Evolutionary conservation across 495 filamentous ascomycete genomes (phyloP).

Genomic region (Talaromyces proteolyticus): DNA sequence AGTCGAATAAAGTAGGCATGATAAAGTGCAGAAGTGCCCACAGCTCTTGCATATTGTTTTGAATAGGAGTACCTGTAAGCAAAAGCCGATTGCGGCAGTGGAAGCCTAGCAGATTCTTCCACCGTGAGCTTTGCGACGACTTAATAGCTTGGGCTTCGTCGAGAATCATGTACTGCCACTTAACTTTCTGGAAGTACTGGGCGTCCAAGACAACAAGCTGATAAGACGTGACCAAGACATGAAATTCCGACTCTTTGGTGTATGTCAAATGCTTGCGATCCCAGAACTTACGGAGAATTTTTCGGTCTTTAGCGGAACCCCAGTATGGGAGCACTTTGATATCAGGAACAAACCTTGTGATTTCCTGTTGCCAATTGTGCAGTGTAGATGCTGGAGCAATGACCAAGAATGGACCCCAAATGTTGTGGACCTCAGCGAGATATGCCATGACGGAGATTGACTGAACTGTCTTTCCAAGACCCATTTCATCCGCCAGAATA

Average conservation of each 20-base stretch:
- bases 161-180: constrained; percentile 99
- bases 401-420: constrained; percentile 97
- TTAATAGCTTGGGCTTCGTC: constrained; percentile 99
- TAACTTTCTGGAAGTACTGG: constrained; percentile 96
- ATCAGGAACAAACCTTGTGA: constrained; percentile 84
- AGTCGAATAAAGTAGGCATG: constrained; percentile 97
- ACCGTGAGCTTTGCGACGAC: constrained; percentile 90
- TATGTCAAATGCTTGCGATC: constrained; percentile 96
- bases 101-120: constrained; percentile 93
- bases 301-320: constrained; percentile 91
- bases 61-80: constrained; percentile 94
- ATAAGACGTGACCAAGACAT: constrained; percentile 94
- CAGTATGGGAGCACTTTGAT: constrained; percentile 96
- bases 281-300: constrained; percentile 97
- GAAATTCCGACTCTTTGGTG: constrained; percentile 85
- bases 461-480: constrained; percentile 97
- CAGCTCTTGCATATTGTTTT: constrained; percentile 99
- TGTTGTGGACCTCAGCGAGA: constrained; percentile 91
- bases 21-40: constrained; percentile 99
- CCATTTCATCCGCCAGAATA: constrained; percentile 98
- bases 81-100: constrained; percentile 92
- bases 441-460: constrained; percentile 99
- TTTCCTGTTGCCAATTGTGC: constrained; percentile 99
- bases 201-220: constrained; percentile 95
- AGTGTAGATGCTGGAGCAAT: constrained; percentile 94